These are phyloP conservation scores for Panellus pusillus DNA, from an alignment of 768 basidiomycete genomes.

Conservation along the genomic window DNA sequence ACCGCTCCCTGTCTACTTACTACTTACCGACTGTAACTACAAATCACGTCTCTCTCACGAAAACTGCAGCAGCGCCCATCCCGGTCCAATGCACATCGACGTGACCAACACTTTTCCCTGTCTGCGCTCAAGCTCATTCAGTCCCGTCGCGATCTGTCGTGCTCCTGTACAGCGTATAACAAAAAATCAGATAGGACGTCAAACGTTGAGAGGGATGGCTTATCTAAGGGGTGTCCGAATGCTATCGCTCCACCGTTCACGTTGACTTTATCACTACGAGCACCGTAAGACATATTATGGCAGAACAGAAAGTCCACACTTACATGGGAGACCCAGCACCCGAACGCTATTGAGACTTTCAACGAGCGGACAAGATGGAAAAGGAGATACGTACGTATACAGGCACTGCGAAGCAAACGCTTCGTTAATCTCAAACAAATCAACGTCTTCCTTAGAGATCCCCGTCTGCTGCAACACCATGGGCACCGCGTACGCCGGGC, in stretches of 20 bases:
- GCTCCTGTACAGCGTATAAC: conserved; percentile 76
- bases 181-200: conserved; percentile 16
- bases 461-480: conserved; percentile 69
- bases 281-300: not conserved
- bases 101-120: conserved; percentile 79
- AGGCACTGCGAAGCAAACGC: conserved; percentile 86
- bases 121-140: conserved; percentile 70
- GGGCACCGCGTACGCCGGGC: conserved; percentile 83
- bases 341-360: conserved; percentile 36
- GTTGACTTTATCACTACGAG: conserved; percentile 54
- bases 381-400: conserved; percentile 41
- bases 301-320: not conserved
- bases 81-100: conserved; percentile 86
- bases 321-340: conserved; percentile 57
- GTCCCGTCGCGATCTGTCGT: conserved; percentile 81
- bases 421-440: conserved; percentile 90
- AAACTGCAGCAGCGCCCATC: conserved; percentile 88
- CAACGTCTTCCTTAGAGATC: conserved; percentile 66
- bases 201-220: conserved; percentile 31
- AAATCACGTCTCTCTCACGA: conserved; percentile 49
- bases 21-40: not conserved
- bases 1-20: not conserved
- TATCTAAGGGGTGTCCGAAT: conserved; percentile 80
- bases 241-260: conserved; percentile 93
- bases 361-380: no score